These are phyloP conservation scores for Trichoderma gamsii DNA, from an alignment of 495 filamentous ascomycete genomes.

Conservation along the genomic window DNA sequence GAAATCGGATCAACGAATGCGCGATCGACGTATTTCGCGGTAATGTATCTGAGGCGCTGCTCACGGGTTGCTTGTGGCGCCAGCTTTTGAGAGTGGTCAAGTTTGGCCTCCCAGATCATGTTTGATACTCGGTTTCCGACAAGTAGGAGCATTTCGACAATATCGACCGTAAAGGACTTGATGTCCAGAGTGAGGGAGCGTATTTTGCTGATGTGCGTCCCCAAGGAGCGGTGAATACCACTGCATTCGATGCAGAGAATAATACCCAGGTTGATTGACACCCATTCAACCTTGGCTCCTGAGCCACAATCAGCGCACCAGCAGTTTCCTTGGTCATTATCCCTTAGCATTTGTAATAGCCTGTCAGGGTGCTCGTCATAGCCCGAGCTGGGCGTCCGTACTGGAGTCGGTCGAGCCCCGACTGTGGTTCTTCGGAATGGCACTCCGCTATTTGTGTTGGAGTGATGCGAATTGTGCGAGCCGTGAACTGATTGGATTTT, in stretches of 20 bases:
- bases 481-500: constrained; percentile 75
- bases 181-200: constrained; percentile 93
- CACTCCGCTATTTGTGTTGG: constrained; percentile 52
- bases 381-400: constrained; percentile 58
- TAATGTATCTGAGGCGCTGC: constrained; percentile 87
- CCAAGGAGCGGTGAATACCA: constrained; percentile 92
- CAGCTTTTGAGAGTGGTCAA: constrained; percentile 68
- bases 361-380: constrained; percentile 74
- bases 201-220: constrained; percentile 96
- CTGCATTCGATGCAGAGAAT: constrained; percentile 97
- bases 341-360: constrained; percentile 78
- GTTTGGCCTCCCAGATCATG: constrained; percentile 88
- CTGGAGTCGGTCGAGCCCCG: constrained; percentile 69
- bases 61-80: constrained; percentile 72
- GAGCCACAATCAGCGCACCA: constrained; percentile 96
- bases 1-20: constrained; percentile 75
- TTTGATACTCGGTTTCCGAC: constrained; percentile 94
- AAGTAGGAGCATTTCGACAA: constrained; percentile 86
- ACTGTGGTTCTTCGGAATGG: constrained; percentile 79
- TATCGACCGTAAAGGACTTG: constrained; percentile 90
- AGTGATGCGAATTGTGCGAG: constrained; percentile 38
- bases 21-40: constrained; percentile 83
- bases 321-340: constrained; percentile 86
- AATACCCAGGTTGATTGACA: constrained; percentile 95
- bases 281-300: constrained; percentile 91